Evolutionary conservation across 2,329 filamentous ascomycete genomes (phyloP).

Genomic region (Apiospora arundinis): DNA sequence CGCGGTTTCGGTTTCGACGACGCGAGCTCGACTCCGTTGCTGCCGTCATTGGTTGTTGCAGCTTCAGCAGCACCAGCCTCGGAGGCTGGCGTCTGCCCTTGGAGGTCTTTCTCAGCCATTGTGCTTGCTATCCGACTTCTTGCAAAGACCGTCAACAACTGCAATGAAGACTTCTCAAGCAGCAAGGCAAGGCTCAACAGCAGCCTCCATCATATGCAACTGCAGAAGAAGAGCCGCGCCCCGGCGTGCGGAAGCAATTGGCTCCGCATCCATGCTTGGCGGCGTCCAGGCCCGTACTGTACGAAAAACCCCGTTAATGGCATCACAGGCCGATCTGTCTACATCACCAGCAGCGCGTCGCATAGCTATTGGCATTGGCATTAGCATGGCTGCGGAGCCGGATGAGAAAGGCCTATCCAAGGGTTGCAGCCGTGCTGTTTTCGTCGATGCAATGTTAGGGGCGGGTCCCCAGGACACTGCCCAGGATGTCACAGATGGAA

Average conservation of each 20-base stretch:
- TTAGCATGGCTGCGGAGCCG: not conserved
- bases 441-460: slow-evolving; percentile 10
- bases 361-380: not conserved
- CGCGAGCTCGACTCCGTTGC: slow-evolving; percentile 1
- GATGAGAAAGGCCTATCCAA: not conserved
- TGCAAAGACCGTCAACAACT: slow-evolving; percentile 20
- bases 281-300: not conserved
- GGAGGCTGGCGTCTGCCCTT: not conserved
- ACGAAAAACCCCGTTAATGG: slow-evolving; percentile 16
- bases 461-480: not conserved
- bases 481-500: not conserved
- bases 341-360: not conserved
- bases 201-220: slow-evolving; percentile 6
- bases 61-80: not conserved
- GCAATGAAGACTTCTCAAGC: slow-evolving; percentile 8
- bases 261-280: slow-evolving; percentile 8
- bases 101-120: slow-evolving; percentile 8
- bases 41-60: not conserved
- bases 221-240: slow-evolving; percentile 10
- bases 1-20: not conserved
- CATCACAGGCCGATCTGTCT: not conserved
- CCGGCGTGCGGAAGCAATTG: slow-evolving; percentile 17
- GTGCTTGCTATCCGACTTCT: not conserved
- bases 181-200: slow-evolving; percentile 5
- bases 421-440: slow-evolving; percentile 14